These are phyloP conservation scores for Friedmanniomyces simplex DNA, from an alignment of 495 filamentous ascomycete species.

Conservation along the genomic window DNA sequence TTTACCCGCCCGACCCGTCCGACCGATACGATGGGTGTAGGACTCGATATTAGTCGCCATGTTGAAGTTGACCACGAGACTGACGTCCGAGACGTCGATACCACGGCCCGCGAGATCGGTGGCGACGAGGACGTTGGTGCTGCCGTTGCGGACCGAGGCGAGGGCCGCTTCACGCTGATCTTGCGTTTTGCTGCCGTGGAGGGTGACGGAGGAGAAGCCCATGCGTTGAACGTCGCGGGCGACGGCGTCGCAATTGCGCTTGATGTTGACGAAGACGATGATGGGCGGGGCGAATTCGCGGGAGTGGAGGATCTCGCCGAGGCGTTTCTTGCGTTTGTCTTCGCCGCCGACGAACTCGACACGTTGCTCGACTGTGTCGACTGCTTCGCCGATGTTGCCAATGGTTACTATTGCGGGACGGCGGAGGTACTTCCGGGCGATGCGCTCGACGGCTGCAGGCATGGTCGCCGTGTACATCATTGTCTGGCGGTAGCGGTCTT, in stretches of 20 bases:
- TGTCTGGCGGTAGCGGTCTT: slow-evolving; percentile 87
- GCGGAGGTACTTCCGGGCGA: slow-evolving; percentile 90
- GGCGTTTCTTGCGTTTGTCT: slow-evolving; percentile 94
- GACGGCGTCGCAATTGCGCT: slow-evolving; percentile 94
- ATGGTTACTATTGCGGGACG: slow-evolving; percentile 92
- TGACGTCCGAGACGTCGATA: slow-evolving; percentile 96
- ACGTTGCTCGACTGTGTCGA: slow-evolving; percentile 95
- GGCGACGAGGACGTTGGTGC: slow-evolving; percentile 83
- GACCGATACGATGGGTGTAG: slow-evolving; percentile 95
- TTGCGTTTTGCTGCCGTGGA: slow-evolving; percentile 93
- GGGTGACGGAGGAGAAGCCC: slow-evolving; percentile 81
- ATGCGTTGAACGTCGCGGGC: slow-evolving; percentile 91
- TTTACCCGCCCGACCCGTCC: slow-evolving; percentile 96
- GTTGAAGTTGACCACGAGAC: slow-evolving; percentile 95
- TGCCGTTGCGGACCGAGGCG: slow-evolving; percentile 68
- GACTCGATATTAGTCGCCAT: slow-evolving; percentile 91
- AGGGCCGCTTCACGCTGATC: slow-evolving; percentile 95
- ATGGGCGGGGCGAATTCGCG: slow-evolving; percentile 84
- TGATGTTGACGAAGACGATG: slow-evolving; percentile 99
- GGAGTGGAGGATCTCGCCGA: slow-evolving; percentile 78
- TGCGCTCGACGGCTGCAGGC: slow-evolving; percentile 86
- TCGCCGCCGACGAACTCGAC: slow-evolving; percentile 88
- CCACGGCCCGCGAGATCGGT: slow-evolving; percentile 94
- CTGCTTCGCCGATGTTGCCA: slow-evolving; percentile 90
- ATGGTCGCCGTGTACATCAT: slow-evolving; percentile 99